These are phyloP conservation scores for Serendipita sp. DNA, from an alignment of 768 basidiomycete species.

Conservation along the genomic window DNA sequence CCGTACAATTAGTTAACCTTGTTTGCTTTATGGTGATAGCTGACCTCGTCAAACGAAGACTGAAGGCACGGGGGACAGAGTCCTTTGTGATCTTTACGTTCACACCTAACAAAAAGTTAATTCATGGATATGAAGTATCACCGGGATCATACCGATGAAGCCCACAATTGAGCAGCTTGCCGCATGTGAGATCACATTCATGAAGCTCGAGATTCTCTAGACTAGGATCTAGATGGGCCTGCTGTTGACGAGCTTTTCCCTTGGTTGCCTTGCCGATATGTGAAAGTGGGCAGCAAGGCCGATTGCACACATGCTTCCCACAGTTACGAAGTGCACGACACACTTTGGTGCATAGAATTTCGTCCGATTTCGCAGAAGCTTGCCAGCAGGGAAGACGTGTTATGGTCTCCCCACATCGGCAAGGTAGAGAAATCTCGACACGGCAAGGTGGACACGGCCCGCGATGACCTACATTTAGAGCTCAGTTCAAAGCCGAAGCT, in stretches of 20 bases:
- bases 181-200: conserved; percentile 69
- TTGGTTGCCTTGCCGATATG: conserved; percentile 28
- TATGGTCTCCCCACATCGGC: conserved; percentile 68
- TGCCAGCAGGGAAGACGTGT: conserved; percentile 33
- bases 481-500: not conserved
- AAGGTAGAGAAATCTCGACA: conserved; percentile 53
- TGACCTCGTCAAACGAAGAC: conserved; percentile 74
- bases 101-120: conserved; percentile 27
- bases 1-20: no score
- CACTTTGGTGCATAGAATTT: conserved; percentile 63
- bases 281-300: conserved; percentile 81
- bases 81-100: conserved; percentile 65
- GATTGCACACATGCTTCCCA: conserved; percentile 70
- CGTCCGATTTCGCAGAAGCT: conserved; percentile 27
- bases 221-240: conserved; percentile 8
- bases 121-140: not conserved
- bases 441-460: conserved; percentile 70
- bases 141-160: conserved; percentile 30
- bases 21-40: no score
- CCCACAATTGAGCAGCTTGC: conserved; percentile 54
- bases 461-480: conserved; percentile 27
- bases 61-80: conserved; percentile 68
- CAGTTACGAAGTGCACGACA: conserved; percentile 69
- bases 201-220: conserved; percentile 50
- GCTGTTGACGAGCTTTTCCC: conserved; percentile 27